A percentile compares a stretch with the other conserved stretches of the same genome.
Evolutionary conservation across 2,329 filamentous ascomycete genomes (phyloP).

Genomic region (Pezicula rhizophila): DNA sequence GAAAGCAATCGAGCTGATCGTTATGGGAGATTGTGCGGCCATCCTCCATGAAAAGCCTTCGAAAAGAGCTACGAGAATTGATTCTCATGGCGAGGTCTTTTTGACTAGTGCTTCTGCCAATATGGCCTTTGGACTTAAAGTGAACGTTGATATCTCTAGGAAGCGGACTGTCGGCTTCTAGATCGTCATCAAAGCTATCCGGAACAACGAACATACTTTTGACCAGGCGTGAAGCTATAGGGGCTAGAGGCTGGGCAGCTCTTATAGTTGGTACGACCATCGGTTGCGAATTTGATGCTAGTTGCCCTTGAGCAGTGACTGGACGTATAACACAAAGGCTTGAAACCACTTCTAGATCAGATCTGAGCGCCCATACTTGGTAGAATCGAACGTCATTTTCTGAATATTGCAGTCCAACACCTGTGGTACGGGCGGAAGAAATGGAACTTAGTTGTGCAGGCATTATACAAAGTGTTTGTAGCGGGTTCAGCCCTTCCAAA

Average conservation of each 20-base stretch:
- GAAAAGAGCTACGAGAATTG: too few species aligned
- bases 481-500: not conserved
- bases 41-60: too few species aligned
- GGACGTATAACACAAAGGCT: slow-evolving; percentile 28
- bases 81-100: not conserved
- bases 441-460: slow-evolving; percentile 8
- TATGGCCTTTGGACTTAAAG: not conserved
- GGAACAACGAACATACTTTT: slow-evolving; percentile 23
- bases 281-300: not conserved
- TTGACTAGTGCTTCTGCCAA: slow-evolving; percentile 1
- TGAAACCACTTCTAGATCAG: slow-evolving; percentile 38
- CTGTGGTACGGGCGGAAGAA: not conserved
- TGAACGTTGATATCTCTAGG: not conserved
- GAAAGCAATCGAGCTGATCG: not conserved
- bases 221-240: slow-evolving; percentile 7
- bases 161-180: slow-evolving; percentile 1
- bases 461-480: slow-evolving; percentile 8
- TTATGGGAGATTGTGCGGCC: too few species aligned
- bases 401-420: slow-evolving; percentile 22
- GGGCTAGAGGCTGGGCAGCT: not conserved
- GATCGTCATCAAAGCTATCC: slow-evolving; percentile 17
- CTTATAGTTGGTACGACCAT: not conserved
- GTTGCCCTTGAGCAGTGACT: slow-evolving; percentile 9
- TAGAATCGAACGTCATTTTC: slow-evolving; percentile 36
- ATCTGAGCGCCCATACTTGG: slow-evolving; percentile 38